Evolutionary conservation across 1,139 yeast species (phyloP).

Genomic region (Kurtzmaniella quercitrusa): DNA sequence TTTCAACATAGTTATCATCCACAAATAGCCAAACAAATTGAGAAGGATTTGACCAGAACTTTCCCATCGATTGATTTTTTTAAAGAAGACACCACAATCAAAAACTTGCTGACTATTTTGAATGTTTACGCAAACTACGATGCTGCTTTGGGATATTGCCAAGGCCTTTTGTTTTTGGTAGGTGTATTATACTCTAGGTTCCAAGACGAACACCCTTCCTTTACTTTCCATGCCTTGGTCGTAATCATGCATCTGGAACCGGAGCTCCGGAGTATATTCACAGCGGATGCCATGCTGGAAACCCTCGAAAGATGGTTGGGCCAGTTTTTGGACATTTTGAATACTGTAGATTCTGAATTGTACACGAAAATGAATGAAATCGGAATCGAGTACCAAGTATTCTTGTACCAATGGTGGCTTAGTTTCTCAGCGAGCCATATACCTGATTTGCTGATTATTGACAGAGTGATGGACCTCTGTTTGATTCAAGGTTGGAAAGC

Average conservation of each 20-base stretch:
- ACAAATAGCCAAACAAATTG: conserved; percentile 49
- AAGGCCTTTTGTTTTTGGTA: conserved; percentile 63
- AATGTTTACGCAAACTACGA: conserved; percentile 69
- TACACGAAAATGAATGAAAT: conserved; percentile 40
- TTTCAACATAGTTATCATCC: conserved; percentile 43
- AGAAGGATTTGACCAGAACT: conserved; percentile 60
- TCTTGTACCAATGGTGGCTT: conserved; percentile 63
- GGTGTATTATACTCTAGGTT: conserved; percentile 58
- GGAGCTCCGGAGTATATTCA: conserved; percentile 55
- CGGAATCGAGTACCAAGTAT: conserved; percentile 41
- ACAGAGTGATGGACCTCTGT: conserved; percentile 52
- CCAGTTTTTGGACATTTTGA: conserved; percentile 49
- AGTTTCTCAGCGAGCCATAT: conserved; percentile 62
- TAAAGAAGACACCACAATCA: conserved; percentile 28
- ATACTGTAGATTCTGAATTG: conserved; percentile 38
- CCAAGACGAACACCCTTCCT: conserved; percentile 36
- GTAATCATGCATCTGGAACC: conserved; percentile 61
- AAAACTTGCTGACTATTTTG: conserved; percentile 51
- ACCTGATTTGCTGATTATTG: conserved; percentile 47
- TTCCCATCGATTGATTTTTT: conserved; percentile 58
- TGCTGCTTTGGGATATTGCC: conserved; percentile 69
- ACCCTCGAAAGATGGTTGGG: conserved; percentile 52
- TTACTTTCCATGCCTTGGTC: conserved; percentile 54
- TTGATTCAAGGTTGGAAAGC: conserved; percentile 63
- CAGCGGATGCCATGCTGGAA: conserved; percentile 49